Base-by-base conservation (phyloP, 768 basidiomycete species). In the Agaricus blazei region DNA sequence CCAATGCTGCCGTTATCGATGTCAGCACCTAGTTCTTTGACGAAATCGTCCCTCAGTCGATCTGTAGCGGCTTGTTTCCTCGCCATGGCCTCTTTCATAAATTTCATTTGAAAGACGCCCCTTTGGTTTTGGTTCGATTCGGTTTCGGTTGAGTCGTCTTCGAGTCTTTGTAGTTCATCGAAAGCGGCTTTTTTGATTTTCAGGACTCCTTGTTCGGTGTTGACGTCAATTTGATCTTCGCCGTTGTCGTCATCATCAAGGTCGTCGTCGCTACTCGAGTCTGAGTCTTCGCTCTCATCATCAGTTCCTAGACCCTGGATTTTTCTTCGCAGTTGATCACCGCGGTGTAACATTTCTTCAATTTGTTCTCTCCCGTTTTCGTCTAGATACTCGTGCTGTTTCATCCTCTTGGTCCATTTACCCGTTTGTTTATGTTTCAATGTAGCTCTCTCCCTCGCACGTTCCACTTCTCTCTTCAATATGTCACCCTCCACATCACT, bases 31-130 rank as follows among this genome's bases (percentile, higher is more conserved):
- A 97, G 73, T 63, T 92, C 90, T 59, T 74, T 74, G 58, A 84
- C 71, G 57, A 96, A 84, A 62, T 90, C 88, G 54, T 90, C 88
- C 4, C 80, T 84, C 59, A 83, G 78, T 54, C 77, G 77, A 56
- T 85, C 75, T 1, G 81, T 83, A 51, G 77, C 75, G 8, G 67
- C 73, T 61, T 79, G 72, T 54, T 85, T 80, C 59, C 91, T 76
- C 4, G 81, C 82, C 74, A 88, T 85, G 0, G 93, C 95, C 45
- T 94, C 88, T 68, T 89, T 87, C 96, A 99, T 99, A 71, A 98
- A 99, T 72, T 97, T 98, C 97, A 98, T 98, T 59, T 83, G 80
- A 67, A 97, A 89, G 9, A 98, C 79, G 58, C 89, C 83, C 70
- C 87, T 89, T 48, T 75, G 70, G 62, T 80, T 81, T 64, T 72